Evolutionary conservation across 2,329 filamentous ascomycete species (phyloP), one percentile per base, ranked within the genome.

Genomic region (Myotisia sp.): DNA sequence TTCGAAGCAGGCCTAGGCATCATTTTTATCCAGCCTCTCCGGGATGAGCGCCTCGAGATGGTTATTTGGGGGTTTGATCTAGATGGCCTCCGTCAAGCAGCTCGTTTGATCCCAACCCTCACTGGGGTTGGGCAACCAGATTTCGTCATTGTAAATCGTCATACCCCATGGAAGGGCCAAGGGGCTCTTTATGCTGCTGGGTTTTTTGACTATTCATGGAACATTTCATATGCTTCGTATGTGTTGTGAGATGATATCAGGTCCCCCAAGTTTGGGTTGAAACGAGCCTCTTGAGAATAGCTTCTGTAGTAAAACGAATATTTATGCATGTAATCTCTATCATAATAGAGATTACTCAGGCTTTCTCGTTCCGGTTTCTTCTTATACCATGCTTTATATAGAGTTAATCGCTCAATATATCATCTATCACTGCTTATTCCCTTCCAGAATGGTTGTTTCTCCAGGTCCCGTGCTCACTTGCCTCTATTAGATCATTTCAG

Each of bases 121-220:
- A 68, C 70, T 12, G 70, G 71, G 6, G 64, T 63, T 31, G 68
- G 70, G 1, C 67, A 71, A 43, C 70, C 71, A 8, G 69, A 74
- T 43, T 73, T 71, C 43, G 54, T 74, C 3, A 48, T 74, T 2
- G 43, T 68, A 18, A 56, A 62, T 27, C 45, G 53, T 34, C 56
- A 50, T 16, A 63, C 63, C 47, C 54, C 58, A 37, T 69, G 63
- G 63, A 62, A 60, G 42, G 70, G 69, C 1, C 50, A 64, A 28
- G 66, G 62, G 27, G 69, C 69, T 4, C 56, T 61, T 4, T 47
- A 68, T 37, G 67, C 67, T 2, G 57, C 71, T 52, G 70, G 70
- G 0, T 71, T 68, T 49, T 65, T 74, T 41, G 66, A 72, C 44
- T 54, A 56, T 38, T 41, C 49, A n/a, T 74, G 71, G 71, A 50